phyloP scores from a whole-genome alignment of 108 stramenopile species.

The Nitzschia putrida region DNA sequence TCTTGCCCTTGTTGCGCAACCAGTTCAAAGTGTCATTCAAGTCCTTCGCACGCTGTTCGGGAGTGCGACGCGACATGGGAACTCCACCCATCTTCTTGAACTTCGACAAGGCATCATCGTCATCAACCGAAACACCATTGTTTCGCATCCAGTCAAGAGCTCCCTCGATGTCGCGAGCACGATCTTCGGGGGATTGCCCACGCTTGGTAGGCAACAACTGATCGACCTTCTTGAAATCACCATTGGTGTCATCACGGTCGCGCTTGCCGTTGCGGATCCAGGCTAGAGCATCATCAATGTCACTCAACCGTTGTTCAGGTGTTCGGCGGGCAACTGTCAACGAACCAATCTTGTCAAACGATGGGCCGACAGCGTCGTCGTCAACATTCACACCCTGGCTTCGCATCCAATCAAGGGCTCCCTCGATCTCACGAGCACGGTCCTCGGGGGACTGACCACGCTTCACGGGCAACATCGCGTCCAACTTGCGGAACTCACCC shows the following conservation, averaged over 20 bases:
- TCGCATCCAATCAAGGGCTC: conserved; percentile 40
- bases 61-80: conserved; percentile 7
- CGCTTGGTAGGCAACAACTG: conserved; percentile 22
- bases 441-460: conserved; percentile 9
- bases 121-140: not conserved
- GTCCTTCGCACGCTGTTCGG: conserved; percentile 20
- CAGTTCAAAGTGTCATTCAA: conserved; percentile 22
- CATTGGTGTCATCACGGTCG: conserved; percentile 2
- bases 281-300: conserved; percentile 4
- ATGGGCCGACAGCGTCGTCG: not conserved
- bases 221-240: conserved; percentile 18
- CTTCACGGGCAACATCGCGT: conserved; percentile 6
- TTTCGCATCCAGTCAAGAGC: conserved; percentile 29
- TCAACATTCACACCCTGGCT: conserved; percentile 6
- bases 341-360: conserved; percentile 9
- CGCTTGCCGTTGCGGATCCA: conserved; percentile 12
- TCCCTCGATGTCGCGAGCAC: conserved; percentile 27
- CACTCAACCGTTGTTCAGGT: conserved; percentile 5
- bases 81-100: conserved; percentile 15
- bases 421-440: conserved; percentile 35
- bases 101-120: not conserved
- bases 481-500: conserved; percentile 12
- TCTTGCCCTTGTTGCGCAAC: conserved; percentile 28
- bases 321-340: conserved; percentile 2
- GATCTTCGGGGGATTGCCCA: conserved; percentile 15